These are phyloP conservation scores for Heterobasidion parviporum DNA, from an alignment of 1,284 basidiomycete species.

Conservation along the genomic window DNA sequence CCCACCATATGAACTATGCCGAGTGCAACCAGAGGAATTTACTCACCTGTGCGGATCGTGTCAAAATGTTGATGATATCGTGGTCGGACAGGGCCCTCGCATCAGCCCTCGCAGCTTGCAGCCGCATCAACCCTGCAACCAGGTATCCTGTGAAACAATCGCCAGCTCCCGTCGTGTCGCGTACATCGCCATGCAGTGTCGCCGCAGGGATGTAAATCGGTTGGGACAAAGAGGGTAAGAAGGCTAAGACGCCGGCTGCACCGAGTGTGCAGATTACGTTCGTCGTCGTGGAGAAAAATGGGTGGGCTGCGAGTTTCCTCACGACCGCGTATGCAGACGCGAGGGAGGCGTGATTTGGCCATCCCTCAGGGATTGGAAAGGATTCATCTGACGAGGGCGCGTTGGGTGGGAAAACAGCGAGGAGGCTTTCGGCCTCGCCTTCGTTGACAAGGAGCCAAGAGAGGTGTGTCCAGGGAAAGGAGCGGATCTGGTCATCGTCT, in stretches of 20 bases:
- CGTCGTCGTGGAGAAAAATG: slow-evolving; percentile 7
- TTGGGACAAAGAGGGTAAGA: slow-evolving; percentile 12
- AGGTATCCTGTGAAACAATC: slow-evolving; percentile 56
- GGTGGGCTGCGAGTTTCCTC: slow-evolving; percentile 7
- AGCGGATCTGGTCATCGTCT: slow-evolving; percentile 18
- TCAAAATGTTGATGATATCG: slow-evolving; percentile 27
- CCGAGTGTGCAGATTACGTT: slow-evolving; percentile 51
- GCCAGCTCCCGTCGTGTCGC: slow-evolving; percentile 53
- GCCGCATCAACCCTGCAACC: slow-evolving; percentile 42
- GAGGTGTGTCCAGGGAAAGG: slow-evolving; percentile 41
- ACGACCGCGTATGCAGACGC: slow-evolving; percentile 9
- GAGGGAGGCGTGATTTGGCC: not conserved
- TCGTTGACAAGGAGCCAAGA: slow-evolving; percentile 50
- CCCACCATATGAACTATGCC: not conserved
- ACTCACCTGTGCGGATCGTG: slow-evolving; percentile 32
- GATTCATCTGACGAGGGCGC: not conserved
- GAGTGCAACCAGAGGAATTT: not conserved
- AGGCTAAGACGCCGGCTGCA: slow-evolving; percentile 35
- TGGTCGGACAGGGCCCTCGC: slow-evolving; percentile 16
- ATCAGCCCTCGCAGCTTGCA: slow-evolving; percentile 8
- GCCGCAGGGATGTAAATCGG: slow-evolving; percentile 37
- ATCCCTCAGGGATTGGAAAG: not conserved
- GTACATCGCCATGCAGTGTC: slow-evolving; percentile 26
- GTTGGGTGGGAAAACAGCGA: slow-evolving; percentile 1
- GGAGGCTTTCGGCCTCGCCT: slow-evolving; percentile 36